Percentiles rank a stretch among this genome's conserved stretches.
These are phyloP conservation scores for Geranomyces michiganensis DNA, from an alignment of 192 early-diverging fungal genomes.

Conservation along the genomic window DNA sequence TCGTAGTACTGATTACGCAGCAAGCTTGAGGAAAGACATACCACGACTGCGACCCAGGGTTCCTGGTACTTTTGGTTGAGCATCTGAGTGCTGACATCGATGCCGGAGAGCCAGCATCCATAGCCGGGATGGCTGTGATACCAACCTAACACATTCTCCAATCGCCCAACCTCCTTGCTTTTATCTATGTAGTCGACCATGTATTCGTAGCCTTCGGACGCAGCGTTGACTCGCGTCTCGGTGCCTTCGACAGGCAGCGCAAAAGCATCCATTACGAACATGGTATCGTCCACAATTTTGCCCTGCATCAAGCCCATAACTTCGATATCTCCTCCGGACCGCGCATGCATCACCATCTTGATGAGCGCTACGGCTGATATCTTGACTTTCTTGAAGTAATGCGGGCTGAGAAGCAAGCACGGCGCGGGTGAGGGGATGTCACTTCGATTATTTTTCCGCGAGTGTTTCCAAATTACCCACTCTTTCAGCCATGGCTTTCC, in stretches of 20 bases:
- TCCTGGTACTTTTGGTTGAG: conserved; percentile 93
- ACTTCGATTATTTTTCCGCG: background rate
- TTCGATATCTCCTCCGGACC: conserved; percentile 93
- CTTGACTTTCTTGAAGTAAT: conserved; percentile 84
- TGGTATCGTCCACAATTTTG: conserved; percentile 81
- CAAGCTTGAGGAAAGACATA: conserved; percentile 43
- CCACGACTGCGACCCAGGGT: conserved; percentile 93
- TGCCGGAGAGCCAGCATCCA: conserved; percentile 99
- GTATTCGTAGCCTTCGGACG: conserved; percentile 92
- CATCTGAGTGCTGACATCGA: conserved; percentile 96
- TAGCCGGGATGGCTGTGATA: conserved; percentile 99
- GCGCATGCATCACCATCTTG: conserved; percentile 99
- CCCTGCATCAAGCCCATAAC: conserved; percentile 99
- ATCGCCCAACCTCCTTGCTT: conserved; percentile 80
- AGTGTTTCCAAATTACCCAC: conserved; percentile 43
- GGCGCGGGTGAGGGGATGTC: background rate
- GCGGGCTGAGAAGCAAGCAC: conserved; percentile 58
- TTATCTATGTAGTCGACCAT: conserved; percentile 93
- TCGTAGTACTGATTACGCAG: background rate
- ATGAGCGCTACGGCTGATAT: conserved; percentile 95
- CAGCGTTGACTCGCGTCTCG: conserved; percentile 95
- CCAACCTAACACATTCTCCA: conserved; percentile 96
- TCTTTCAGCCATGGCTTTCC: conserved; percentile 84
- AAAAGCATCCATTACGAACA: conserved; percentile 96
- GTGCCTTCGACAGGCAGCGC: conserved; percentile 98